Evolutionary conservation across 352 stramenopile genomes (phyloP), one percentile per base, ranked within the genome.

Genomic region (Globisporangium megalacanthum): DNA sequence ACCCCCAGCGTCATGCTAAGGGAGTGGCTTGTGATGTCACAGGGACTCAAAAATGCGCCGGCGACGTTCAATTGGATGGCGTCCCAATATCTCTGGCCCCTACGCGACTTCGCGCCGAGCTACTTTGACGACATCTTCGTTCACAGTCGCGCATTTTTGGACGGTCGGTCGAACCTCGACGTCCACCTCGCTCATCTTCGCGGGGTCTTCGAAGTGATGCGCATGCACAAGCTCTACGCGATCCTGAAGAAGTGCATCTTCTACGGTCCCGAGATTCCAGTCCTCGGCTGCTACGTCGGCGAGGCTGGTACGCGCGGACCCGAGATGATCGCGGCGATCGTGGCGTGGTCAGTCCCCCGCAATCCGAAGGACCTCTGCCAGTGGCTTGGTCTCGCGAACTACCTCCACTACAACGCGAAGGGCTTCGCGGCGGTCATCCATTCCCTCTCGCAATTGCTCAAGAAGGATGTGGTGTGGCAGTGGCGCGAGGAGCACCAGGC

Each of bases 1-100:
- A 70, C 64, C 0, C 56, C 64, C 0, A 67, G 52, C 15, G 60
- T 44, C 13, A 65, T 62, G 58, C 52, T 69, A 5, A 71, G 37
- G 39, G 60, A 72, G 36, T 75, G 47, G 46, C 48, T 70, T 0
- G 61, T 72, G 4, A 70, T 70, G 56, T 61, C 68, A 0, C 49
- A 67, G 22, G 57, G 61, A 1, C 61, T 72, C 1, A 60, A 49
- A 29, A 68, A 70, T 29, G 56, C 60, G 2, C 56, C 68, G 6
- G 52, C 56, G 1, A 71, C 65, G 0, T 75, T 72, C 57, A 75
- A 72, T n/a, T 19, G 64, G 1, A 42, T 61, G 19, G 59, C 65
- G 3, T 54, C 45, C 0, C 41, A 61, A n/a, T n/a, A n/a, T n/a
- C n/a, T n/a, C n/a, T n/a, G n/a, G n/a, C n/a, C n/a, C n/a, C n/a